Base-by-base conservation (phyloP, 78 protist genomes). In the Chrysochromulina tobinii region DNA sequence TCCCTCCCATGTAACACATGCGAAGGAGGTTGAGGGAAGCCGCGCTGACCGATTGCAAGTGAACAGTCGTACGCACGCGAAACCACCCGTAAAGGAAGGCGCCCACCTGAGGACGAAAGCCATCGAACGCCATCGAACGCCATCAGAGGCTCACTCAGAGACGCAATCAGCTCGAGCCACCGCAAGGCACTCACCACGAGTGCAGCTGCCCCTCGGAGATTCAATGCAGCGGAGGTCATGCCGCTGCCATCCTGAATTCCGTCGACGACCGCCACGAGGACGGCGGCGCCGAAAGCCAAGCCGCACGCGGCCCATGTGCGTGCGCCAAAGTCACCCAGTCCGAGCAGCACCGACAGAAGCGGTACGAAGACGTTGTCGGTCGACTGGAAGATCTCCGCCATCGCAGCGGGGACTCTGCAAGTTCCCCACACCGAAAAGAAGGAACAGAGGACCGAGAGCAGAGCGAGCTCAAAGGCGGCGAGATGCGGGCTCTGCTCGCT, bases 231-330 rank as follows among this genome's bases (percentile, higher is more conserved):
- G 64, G 64, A 7, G 64, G 64, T 12, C 23, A 12, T 51, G 4
- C 53, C 51, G 79, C 53, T 51, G 50, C 11, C 75, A 23, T 68
- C 38, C 12, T 51, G 8, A 27, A n/a, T 12, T 27, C 17, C 2
- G 79, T 69, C 79, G 79, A 69, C 15, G 25, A 12, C 38, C 53
- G 79, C 79, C 25, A 51, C 27, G 79, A 69, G 79, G 55, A n/a
- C 55, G 50, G 79, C 79, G 55, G 79, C 79, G 38, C 79, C 79
- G 17, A 69, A 69, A 1, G 79, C 79, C 23, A 69, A 5, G 50
- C 9, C 50, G 79, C 79, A 69, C 50, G 79, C 79, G 79, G n/a
- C 79, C 79, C 79, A 69, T 2, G 79, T 69, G 18, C 79, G 79
- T 51, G 50, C 50, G n/a, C 79, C 79, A 12, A 69, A 69, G 79